A percentile compares a stretch with the other conserved stretches of the same genome.
phyloP scores from a whole-genome alignment of 2,329 filamentous ascomycete genomes.

The Cryoendolithus antarcticus region DNA sequence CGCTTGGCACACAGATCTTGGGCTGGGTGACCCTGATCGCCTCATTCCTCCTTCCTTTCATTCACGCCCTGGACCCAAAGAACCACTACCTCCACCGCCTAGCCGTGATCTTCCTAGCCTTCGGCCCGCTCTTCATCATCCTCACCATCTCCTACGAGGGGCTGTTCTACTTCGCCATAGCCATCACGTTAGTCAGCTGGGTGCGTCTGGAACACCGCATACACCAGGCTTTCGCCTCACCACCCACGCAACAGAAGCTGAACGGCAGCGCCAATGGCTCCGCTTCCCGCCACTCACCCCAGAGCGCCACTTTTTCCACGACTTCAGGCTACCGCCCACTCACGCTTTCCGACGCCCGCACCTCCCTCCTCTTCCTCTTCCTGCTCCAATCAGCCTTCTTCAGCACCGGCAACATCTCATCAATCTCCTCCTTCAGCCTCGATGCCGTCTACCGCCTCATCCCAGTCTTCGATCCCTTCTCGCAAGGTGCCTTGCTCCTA shows the following conservation, averaged over 20 bases:
- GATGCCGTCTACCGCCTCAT: conserved; percentile 80
- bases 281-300: conserved; percentile 16
- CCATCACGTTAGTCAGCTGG: conserved; percentile 71
- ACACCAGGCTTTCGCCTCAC: conserved; percentile 28
- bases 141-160: conserved; percentile 96
- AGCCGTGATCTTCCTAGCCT: conserved; percentile 79
- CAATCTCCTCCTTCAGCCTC: conserved; percentile 82
- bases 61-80: conserved; percentile 70
- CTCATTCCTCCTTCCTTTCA: conserved; percentile 66
- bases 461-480: conserved; percentile 87
- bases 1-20: conserved; percentile 73
- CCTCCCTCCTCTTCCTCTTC: conserved; percentile 89
- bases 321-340: conserved; percentile 50
- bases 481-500: conserved; percentile 73
- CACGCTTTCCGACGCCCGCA: conserved; percentile 69
- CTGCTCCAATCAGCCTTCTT: conserved; percentile 94
- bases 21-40: conserved; percentile 67
- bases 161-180: conserved; percentile 88
- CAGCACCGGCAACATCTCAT: conserved; percentile 91
- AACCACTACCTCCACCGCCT: conserved; percentile 83
- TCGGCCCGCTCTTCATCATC: conserved; percentile 87
- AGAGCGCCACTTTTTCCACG: conserved; percentile 22
- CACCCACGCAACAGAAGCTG: conserved; percentile 10
- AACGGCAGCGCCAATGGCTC: conserved; percentile 8
- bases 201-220: conserved; percentile 79